Evolutionary conservation across 2,329 filamentous ascomycete species (phyloP).

Genomic region (Fusarium anguioides): DNA sequence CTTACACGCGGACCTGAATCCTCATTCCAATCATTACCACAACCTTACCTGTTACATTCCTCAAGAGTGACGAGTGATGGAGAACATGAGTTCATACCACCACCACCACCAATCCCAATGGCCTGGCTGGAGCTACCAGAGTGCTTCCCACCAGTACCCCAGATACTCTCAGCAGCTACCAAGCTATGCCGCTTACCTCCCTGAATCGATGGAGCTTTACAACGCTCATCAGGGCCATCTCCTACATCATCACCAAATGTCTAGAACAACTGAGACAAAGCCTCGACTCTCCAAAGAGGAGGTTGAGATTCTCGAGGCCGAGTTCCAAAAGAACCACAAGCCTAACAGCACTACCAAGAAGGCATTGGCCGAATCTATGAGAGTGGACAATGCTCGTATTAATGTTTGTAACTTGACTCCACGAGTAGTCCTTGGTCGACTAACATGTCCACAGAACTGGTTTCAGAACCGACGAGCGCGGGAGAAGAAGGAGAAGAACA

Average conservation of each 20-base stretch:
- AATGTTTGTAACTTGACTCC: conserved; percentile 59
- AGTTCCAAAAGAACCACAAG: conserved; percentile 73
- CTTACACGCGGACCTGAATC: conserved; percentile 21
- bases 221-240: conserved; percentile 52
- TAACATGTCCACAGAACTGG: conserved; percentile 68
- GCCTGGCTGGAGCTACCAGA: conserved; percentile 51
- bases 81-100: conserved; percentile 51
- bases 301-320: conserved; percentile 68
- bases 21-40: conserved; percentile 37
- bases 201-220: conserved; percentile 55
- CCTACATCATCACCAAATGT: conserved; percentile 53
- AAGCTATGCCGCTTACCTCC: conserved; percentile 52
- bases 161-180: conserved; percentile 49
- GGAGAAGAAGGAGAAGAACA: conserved; percentile 72
- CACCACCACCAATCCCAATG: conserved; percentile 52
- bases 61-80: conserved; percentile 32
- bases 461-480: conserved; percentile 75
- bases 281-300: conserved; percentile 68
- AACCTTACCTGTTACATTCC: conserved; percentile 23
- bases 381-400: conserved; percentile 71
- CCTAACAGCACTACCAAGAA: conserved; percentile 71
- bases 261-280: conserved; percentile 60
- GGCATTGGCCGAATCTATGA: conserved; percentile 69
- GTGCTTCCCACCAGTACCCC: conserved; percentile 45
- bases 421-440: conserved; percentile 14